Evolutionary conservation across 345 rosid species (phyloP).

Genomic region (Pugionium cornutum): DNA sequence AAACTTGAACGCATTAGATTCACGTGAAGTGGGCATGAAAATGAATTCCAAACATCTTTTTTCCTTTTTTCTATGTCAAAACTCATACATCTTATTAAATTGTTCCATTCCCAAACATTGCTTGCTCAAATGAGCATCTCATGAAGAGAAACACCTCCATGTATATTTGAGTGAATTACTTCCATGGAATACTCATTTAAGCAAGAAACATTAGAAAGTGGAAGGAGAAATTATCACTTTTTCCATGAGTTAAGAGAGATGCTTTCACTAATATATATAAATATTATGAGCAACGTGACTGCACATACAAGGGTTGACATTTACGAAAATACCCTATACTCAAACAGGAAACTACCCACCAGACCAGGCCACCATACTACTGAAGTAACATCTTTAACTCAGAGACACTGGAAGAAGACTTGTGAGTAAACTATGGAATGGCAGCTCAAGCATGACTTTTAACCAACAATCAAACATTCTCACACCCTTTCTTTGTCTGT

Average conservation of each 20-base stretch:
- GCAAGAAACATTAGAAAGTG: conserved; percentile 40
- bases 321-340: conserved; percentile 28
- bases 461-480: conserved; percentile 39
- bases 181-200: conserved; percentile 45
- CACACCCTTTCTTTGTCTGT: conserved; percentile 26
- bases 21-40: conserved; percentile 33
- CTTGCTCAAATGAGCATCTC: conserved; percentile 46
- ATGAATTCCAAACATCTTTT: conserved; percentile 1
- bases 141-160: conserved; percentile 13
- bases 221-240: conserved; percentile 19
- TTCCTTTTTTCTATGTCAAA: neutral
- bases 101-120: conserved; percentile 39
- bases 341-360: conserved; percentile 34
- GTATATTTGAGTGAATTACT: neutral
- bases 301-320: conserved; percentile 8
- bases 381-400: conserved; percentile 2
- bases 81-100: neutral
- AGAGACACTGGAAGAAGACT: conserved; percentile 30
- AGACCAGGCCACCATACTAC: conserved; percentile 28
- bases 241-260: conserved; percentile 26
- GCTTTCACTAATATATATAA: conserved; percentile 9
- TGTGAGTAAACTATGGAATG: conserved; percentile 37
- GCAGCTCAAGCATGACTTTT: conserved; percentile 40
- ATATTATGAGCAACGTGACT: conserved; percentile 21
- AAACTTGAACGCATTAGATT: conserved; percentile 41